phyloP scores from a whole-genome alignment of 1,284 basidiomycete genomes.

The Rhodotorula glutinis region DNA sequence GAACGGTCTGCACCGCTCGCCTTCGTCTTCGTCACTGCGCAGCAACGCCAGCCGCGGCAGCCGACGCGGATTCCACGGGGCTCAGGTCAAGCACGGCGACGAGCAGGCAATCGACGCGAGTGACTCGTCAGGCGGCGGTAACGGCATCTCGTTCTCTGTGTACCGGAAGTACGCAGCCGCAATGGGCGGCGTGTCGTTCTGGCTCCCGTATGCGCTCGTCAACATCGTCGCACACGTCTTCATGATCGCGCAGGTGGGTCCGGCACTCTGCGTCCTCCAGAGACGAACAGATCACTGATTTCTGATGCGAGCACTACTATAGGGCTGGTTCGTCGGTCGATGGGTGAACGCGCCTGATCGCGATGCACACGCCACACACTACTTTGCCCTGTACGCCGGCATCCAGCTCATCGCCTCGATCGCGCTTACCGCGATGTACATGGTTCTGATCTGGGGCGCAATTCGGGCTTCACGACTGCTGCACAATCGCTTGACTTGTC shows the following conservation, averaged over 20 bases:
- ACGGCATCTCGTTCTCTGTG: conserved; percentile 66
- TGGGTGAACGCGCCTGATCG: conserved; percentile 48
- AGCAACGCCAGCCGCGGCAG: conserved; percentile 46
- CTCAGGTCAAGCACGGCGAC: conserved; percentile 17
- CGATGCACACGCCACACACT: conserved; percentile 55
- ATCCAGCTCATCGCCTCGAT: conserved; percentile 47
- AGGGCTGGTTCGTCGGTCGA: conserved; percentile 36
- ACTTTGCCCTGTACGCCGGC: conserved; percentile 70
- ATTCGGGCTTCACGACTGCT: conserved; percentile 31
- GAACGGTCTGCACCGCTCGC: conserved; percentile 45
- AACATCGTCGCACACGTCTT: conserved; percentile 36
- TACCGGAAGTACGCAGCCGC: conserved; percentile 70
- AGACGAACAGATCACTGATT: too few relatives aligned
- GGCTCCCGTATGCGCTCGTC: conserved; percentile 63
- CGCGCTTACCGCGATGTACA: conserved; percentile 35
- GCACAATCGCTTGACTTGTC: conserved; percentile 60
- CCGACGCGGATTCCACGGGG: conserved; percentile 18
- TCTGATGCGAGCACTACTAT: background rate
- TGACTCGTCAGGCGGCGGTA: conserved; percentile 79
- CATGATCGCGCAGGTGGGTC: conserved; percentile 34
- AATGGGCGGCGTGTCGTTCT: conserved; percentile 55
- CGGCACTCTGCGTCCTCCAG: too few relatives aligned
- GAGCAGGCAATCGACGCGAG: conserved; percentile 57
- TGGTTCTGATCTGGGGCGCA: conserved; percentile 33
- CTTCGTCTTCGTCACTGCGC: conserved; percentile 44